Conservation (phyloP, 2,329 filamentous ascomycete genomes). For the Truncatella angustata region DNA sequence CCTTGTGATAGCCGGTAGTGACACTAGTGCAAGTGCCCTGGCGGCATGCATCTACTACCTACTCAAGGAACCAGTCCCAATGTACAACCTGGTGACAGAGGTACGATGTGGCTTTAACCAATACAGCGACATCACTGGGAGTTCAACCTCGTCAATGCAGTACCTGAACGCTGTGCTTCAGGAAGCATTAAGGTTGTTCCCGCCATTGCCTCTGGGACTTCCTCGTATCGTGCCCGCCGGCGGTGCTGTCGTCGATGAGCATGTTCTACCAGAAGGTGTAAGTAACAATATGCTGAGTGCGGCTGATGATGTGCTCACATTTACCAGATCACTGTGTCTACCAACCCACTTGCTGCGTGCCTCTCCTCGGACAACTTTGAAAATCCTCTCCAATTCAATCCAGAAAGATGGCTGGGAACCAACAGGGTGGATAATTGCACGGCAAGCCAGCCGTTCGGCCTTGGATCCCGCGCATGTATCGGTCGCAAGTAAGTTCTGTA, state of each 20-base stretch:
- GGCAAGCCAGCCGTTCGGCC: slow-evolving; percentile 15
- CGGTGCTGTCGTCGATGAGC: slow-evolving; percentile 7
- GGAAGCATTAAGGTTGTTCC: slow-evolving; percentile 15
- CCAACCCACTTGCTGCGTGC: slow-evolving; percentile 15
- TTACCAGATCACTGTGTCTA: slow-evolving; percentile 12
- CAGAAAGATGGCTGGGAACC: slow-evolving; percentile 16
- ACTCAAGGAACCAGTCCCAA: slow-evolving; percentile 17
- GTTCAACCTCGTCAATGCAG: slow-evolving; percentile 7
- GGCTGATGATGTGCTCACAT: not conserved
- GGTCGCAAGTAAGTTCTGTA: slow-evolving; percentile 14
- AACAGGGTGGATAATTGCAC: slow-evolving; percentile 9
- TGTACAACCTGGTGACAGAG: slow-evolving; percentile 20
- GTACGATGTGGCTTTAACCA: slow-evolving; percentile 18
- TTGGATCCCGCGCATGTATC: slow-evolving; percentile 10
- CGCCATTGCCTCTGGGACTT: slow-evolving; percentile 11
- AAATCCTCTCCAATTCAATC: slow-evolving; percentile 15
- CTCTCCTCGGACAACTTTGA: slow-evolving; percentile 15
- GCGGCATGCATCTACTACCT: slow-evolving; percentile 26
- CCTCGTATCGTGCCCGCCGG: slow-evolving; percentile 12
- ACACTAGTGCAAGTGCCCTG: slow-evolving; percentile 44
- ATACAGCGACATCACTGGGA: slow-evolving; percentile 18
- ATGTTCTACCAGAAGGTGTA: not conserved
- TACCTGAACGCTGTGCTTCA: slow-evolving; percentile 13
- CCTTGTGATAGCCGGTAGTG: slow-evolving; percentile 32
- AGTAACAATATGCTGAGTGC: not conserved